These are phyloP conservation scores for Azolla pinnata DNA, from an alignment of 75 land plant genomes.

Conservation along the genomic window DNA sequence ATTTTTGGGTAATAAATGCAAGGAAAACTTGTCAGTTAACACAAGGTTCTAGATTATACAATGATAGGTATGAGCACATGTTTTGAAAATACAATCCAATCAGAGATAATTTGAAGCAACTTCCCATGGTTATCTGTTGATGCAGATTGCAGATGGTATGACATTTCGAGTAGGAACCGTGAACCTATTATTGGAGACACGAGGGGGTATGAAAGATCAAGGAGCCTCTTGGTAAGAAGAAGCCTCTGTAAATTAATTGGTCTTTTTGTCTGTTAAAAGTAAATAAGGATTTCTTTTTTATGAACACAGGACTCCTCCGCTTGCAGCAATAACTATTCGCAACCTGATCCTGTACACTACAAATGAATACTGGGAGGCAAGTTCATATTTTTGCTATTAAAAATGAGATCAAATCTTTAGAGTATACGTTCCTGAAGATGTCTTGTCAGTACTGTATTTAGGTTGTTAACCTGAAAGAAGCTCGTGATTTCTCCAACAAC, in stretches of 20 bases:
- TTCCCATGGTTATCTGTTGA: too few species aligned
- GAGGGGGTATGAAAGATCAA: constrained; percentile 63
- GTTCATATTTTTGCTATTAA: too few species aligned
- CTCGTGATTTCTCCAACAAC: constrained; percentile 68
- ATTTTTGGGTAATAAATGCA: too few species aligned
- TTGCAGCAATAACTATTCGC: constrained; percentile 91
- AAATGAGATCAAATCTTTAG: too few species aligned
- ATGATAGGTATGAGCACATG: too few species aligned
- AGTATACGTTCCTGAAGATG: too few species aligned
- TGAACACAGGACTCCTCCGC: constrained; percentile 66
- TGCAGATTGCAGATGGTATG: constrained; percentile 99
- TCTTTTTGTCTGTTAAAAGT: neutral
- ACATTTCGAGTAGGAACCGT: constrained; percentile 73
- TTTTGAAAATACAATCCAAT: too few species aligned
- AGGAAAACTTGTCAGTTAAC: too few species aligned
- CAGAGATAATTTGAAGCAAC: too few species aligned
- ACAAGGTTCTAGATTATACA: too few species aligned
- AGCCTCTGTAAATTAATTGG: too few species aligned
- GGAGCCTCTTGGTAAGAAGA: constrained; percentile 80
- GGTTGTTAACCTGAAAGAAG: constrained; percentile 93
- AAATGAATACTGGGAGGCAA: constrained; percentile 95
- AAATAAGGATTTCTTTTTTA: neutral
- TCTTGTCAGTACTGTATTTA: too few species aligned
- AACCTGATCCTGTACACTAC: constrained; percentile 78
- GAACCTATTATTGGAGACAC: constrained; percentile 87